A percentile compares a stretch with the other conserved stretches of the same genome.
Evolutionary conservation across 2,329 filamentous ascomycete genomes (phyloP).

Genomic region (Aspergillus sp.): DNA sequence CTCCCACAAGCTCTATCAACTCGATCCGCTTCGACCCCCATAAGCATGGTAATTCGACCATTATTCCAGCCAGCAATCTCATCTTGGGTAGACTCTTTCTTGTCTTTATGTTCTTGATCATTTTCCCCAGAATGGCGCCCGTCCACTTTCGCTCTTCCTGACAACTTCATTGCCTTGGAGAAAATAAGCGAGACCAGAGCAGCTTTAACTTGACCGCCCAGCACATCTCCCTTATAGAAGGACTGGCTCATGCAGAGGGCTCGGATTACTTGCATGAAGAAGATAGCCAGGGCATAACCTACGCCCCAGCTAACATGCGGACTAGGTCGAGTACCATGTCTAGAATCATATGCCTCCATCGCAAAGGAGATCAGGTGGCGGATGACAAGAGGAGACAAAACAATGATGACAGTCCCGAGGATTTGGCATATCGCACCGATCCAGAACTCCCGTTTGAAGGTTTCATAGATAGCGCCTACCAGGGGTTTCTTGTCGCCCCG

Average conservation of each 20-base stretch:
- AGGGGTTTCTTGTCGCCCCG: conserved; percentile 72
- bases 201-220: conserved; percentile 79
- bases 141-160: conserved; percentile 82
- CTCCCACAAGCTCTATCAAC: conserved; percentile 84
- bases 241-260: conserved; percentile 85
- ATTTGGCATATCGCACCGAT: conserved; percentile 78
- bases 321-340: conserved; percentile 49
- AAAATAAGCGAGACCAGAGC: conserved; percentile 85
- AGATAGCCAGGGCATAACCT: conserved; percentile 81
- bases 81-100: conserved; percentile 38
- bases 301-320: conserved; percentile 75
- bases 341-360: conserved; percentile 71
- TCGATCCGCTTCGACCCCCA: conserved; percentile 94
- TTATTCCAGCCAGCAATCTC: conserved; percentile 80
- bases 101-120: conserved; percentile 42
- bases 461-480: conserved; percentile 79
- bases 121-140: conserved; percentile 58
- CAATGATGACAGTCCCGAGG: conserved; percentile 68
- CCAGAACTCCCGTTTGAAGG: conserved; percentile 81
- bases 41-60: conserved; percentile 85
- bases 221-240: conserved; percentile 87
- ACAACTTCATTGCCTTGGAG: conserved; percentile 87
- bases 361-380: conserved; percentile 86
- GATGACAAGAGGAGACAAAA: conserved; percentile 80
- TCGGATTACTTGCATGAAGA: conserved; percentile 79